Conservation (phyloP, 345 rosid genomes). For the Arabidopsis arenosa region DNA sequence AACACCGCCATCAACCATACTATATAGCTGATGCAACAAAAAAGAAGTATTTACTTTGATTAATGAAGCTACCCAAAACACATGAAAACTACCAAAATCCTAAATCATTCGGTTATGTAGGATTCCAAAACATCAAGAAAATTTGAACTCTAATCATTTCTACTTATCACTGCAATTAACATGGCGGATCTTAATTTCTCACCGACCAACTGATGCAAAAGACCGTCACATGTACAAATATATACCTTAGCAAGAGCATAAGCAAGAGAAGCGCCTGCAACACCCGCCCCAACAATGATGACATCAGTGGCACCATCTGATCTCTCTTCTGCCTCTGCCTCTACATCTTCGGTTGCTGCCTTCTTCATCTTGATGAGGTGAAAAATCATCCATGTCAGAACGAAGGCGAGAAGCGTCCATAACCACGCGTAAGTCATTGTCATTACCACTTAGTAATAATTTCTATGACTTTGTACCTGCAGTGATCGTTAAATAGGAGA, state of each 20-base stretch:
- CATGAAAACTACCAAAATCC: neutral
- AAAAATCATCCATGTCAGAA: slow-evolving; percentile 33
- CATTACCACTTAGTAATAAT: slow-evolving; percentile 16
- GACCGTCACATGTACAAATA: neutral
- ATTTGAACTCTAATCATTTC: neutral
- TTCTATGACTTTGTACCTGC: neutral
- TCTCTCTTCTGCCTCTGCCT: slow-evolving; percentile 3
- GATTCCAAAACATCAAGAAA: neutral
- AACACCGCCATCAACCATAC: neutral
- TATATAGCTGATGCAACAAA: neutral
- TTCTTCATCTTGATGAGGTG: slow-evolving; percentile 26
- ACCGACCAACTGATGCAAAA: neutral
- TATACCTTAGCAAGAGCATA: slow-evolving; percentile 65
- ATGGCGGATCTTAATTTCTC: neutral
- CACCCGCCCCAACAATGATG: slow-evolving; percentile 72
- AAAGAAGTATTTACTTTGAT: neutral
- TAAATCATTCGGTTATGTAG: neutral
- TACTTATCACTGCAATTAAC: neutral
- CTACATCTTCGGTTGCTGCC: neutral
- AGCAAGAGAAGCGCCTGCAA: slow-evolving; percentile 70
- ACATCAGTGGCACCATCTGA: slow-evolving; percentile 49
- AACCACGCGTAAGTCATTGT: slow-evolving; percentile 24
- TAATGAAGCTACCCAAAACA: neutral
- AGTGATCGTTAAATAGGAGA: slow-evolving; percentile 17
- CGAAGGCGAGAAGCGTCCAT: slow-evolving; percentile 33